Percentiles rank a stretch among this genome's conserved stretches.
Conservation (phyloP, 1,284 basidiomycete genomes). For the Amylostereum chailletii region DNA sequence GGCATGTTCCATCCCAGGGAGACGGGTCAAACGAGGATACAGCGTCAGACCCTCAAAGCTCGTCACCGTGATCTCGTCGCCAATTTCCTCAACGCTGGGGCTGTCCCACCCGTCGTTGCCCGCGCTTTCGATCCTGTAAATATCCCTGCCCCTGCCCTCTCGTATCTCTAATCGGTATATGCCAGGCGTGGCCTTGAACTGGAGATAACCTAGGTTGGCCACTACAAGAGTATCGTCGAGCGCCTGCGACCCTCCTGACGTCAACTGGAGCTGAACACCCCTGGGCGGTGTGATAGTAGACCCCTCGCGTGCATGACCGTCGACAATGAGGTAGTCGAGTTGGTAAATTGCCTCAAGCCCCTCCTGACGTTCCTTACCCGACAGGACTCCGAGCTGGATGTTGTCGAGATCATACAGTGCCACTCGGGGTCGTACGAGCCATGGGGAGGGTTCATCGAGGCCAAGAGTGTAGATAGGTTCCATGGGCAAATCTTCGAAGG, state of each 20-base stretch:
- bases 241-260: slow-evolving; percentile 35
- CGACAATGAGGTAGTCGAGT: slow-evolving; percentile 87
- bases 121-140: slow-evolving; percentile 78
- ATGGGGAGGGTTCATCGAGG: slow-evolving; percentile 84
- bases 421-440: slow-evolving; percentile 87
- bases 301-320: slow-evolving; percentile 85
- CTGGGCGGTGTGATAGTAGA: slow-evolving; percentile 60
- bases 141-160: slow-evolving; percentile 70
- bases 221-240: slow-evolving; percentile 85
- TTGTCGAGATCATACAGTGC: slow-evolving; percentile 95
- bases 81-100: slow-evolving; percentile 53
- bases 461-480: slow-evolving; percentile 85
- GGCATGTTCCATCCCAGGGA: slow-evolving; percentile 69
- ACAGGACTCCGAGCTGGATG: slow-evolving; percentile 71
- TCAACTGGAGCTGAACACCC: slow-evolving; percentile 79
- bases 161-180: slow-evolving; percentile 80
- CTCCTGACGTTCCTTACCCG: slow-evolving; percentile 38
- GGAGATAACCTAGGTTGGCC: slow-evolving; percentile 93
- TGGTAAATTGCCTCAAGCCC: slow-evolving; percentile 80
- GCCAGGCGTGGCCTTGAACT: slow-evolving; percentile 91
- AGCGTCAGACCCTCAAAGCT: slow-evolving; percentile 85
- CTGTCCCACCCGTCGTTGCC: slow-evolving; percentile 83
- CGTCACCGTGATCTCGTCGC: slow-evolving; percentile 69
- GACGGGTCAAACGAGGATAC: slow-evolving; percentile 71
- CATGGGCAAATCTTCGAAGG: slow-evolving; percentile 46